These are phyloP conservation scores for Rhizophora apiculata DNA, from an alignment of 345 rosid genomes.

Conservation along the genomic window DNA sequence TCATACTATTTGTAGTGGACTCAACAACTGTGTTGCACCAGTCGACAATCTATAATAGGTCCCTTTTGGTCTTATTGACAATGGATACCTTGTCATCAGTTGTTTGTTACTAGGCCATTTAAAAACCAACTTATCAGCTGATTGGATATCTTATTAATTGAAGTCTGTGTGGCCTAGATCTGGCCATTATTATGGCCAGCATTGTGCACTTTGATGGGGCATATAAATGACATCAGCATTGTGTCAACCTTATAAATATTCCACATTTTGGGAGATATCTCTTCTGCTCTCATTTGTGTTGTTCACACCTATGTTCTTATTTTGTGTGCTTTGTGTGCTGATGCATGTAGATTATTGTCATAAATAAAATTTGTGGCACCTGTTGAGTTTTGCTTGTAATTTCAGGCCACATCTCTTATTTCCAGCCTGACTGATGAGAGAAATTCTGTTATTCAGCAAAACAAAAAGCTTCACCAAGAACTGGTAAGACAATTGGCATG, in stretches of 20 bases:
- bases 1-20: no score
- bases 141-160: not conserved
- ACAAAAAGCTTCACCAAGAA: constrained; percentile 55
- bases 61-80: no score
- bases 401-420: constrained; percentile 53
- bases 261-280: not conserved
- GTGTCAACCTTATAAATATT: not conserved
- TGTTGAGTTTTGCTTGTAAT: constrained; percentile 12
- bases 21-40: no score
- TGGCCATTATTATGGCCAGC: not conserved
- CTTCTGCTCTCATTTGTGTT: not conserved
- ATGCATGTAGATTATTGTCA: not conserved
- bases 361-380: not conserved
- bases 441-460: constrained; percentile 45
- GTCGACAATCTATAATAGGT: no score
- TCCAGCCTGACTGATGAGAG: constrained; percentile 58
- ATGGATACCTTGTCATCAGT: not conserved
- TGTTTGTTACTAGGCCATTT: not conserved
- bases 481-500: constrained; percentile 41
- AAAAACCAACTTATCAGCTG: not conserved
- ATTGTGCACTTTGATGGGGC: not conserved
- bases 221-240: not conserved
- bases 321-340: not conserved
- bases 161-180: not conserved
- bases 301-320: not conserved